Evolutionary conservation across 2,329 filamentous ascomycete genomes (phyloP).

Genomic region (Furcasterigmium furcatum): DNA sequence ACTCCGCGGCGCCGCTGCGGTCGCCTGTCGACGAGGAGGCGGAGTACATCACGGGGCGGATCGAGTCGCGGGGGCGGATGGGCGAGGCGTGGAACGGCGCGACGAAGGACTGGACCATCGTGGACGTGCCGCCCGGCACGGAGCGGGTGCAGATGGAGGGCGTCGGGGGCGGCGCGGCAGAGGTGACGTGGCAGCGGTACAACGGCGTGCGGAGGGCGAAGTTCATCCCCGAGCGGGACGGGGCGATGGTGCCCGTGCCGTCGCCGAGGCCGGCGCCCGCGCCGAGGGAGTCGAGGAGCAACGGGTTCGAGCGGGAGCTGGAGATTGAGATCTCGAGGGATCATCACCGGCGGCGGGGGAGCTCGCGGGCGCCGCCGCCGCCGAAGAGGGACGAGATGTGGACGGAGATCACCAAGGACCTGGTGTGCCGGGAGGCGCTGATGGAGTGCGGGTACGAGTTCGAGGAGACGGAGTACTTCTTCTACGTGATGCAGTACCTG

Average conservation of each 20-base stretch:
- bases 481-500: conserved; percentile 90
- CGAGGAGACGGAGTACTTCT: conserved; percentile 86
- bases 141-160: conserved; percentile 82
- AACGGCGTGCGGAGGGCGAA: conserved; percentile 73
- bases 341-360: conserved; percentile 23
- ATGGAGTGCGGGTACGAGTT: conserved; percentile 81
- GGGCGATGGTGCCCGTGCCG: conserved; percentile 18
- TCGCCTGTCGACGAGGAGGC: conserved; percentile 55
- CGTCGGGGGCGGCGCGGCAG: conserved; percentile 68
- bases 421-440: conserved; percentile 84
- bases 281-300: conserved; percentile 27
- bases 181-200: conserved; percentile 76
- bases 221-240: conserved; percentile 67
- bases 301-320: conserved; percentile 40
- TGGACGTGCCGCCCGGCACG: conserved; percentile 82
- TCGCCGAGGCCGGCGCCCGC: conserved; percentile 20
- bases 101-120: conserved; percentile 74
- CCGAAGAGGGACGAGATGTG: conserved; percentile 67
- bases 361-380: conserved; percentile 30
- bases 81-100: conserved; percentile 73
- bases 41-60: conserved; percentile 54
- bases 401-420: conserved; percentile 95
- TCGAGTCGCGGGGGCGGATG: conserved; percentile 59
- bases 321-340: conserved; percentile 54
- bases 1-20: conserved; percentile 44